Conservation (phyloP, 768 basidiomycete species). For the Boletellus ananiceps region DNA sequence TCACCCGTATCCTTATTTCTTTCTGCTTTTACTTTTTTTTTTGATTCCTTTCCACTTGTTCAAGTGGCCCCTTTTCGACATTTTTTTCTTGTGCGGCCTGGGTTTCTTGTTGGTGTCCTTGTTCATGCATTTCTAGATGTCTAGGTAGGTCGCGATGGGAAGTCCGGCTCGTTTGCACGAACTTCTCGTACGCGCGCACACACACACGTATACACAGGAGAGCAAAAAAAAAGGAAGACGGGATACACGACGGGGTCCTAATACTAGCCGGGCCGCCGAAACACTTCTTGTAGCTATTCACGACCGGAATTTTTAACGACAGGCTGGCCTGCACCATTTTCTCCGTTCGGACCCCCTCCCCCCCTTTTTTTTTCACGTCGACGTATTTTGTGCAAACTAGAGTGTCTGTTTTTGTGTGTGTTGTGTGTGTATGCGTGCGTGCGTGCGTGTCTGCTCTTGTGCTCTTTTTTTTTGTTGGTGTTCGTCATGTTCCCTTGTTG, state of each 20-base stretch:
- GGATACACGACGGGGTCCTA: background rate
- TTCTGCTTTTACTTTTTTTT: background rate
- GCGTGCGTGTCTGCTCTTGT: too few species aligned
- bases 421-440: background rate
- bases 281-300: background rate
- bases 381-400: constrained; percentile 10
- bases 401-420: background rate
- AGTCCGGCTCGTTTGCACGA: constrained; percentile 5
- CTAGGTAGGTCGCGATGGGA: constrained; percentile 17
- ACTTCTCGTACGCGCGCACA: background rate
- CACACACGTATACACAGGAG: too few species aligned
- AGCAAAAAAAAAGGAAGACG: background rate
- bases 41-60: background rate
- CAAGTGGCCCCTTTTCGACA: background rate
- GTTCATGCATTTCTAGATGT: constrained; percentile 23
- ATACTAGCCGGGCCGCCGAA: background rate
- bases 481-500: background rate
- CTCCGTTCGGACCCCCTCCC: too few species aligned
- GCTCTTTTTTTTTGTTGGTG: too few species aligned
- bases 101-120: constrained; percentile 19
- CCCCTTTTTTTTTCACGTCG: background rate
- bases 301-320: background rate
- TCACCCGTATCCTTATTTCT: constrained; percentile 4
- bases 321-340: constrained; percentile 22
- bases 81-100: constrained; percentile 14